Evolutionary conservation across 1,284 basidiomycete genomes (phyloP), one percentile per base, ranked within the genome.

Genomic region (Apiotrichum akiyoshidainum): DNA sequence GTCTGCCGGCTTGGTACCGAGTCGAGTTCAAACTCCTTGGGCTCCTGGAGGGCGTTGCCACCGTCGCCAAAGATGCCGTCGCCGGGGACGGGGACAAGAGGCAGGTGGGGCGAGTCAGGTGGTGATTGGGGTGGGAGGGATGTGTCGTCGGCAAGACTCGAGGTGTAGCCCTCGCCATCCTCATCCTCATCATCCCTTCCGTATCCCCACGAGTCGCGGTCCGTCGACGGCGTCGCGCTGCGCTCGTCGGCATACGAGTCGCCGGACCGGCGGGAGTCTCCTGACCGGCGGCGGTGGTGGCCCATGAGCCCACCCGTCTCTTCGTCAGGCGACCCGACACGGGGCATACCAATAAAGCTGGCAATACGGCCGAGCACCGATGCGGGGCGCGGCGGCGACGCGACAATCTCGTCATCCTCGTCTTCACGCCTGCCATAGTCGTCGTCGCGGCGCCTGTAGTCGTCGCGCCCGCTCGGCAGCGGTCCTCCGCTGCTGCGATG

Each of bases 1-100:
- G 86, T 88, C 77, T 99, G 96, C 58, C 91, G 60, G 6, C 73
- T 76, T 1, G 72, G 68, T 1, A 72, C 64, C 14, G 70, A 54
- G 0, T 63, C 55, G 26, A 66, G 65, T 31, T 60, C 58, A 55
- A 77, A 78, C 54, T 75, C 72, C 50, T 72, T 74, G 21, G 69
- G 66, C 52, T 74, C 67, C 17, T 64, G 59, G 21, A 52, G 21
- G 37, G 53, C 57, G 19, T 61, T 45, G 4, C 62, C 51, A 4
- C 64, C 62, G 31, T 75, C 72, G 39, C 77, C 76, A 57, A 78
- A 78, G 55, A 78, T 76, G 11, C 70, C 75, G 51, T 78, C 77
- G 14, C 68, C 67, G 2, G 64, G 65, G 1, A 64, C 59, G 1
- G 74, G 74, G 0, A 78, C 64, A 2, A 78, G 64, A 0, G 77